phyloP scores from a whole-genome alignment of 2,329 filamentous ascomycete species.

The Torrubiella hemipterigena region DNA sequence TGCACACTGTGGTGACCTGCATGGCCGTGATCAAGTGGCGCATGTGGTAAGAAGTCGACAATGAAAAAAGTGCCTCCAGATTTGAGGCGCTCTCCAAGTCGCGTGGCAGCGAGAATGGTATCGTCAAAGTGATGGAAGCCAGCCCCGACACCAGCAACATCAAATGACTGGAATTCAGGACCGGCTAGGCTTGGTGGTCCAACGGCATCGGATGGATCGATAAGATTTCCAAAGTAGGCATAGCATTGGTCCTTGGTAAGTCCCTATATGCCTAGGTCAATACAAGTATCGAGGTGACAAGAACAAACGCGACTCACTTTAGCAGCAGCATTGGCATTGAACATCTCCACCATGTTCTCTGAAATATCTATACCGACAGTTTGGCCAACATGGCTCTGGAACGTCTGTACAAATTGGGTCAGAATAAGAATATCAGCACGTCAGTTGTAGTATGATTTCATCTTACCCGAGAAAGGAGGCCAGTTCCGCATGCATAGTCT shows the following conservation, averaged over 20 bases:
- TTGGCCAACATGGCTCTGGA: constrained; percentile 27
- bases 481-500: constrained; percentile 69
- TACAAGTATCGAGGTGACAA: not conserved
- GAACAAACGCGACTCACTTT: constrained; percentile 25
- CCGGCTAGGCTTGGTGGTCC: no score
- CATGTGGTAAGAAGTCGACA: constrained; percentile 53
- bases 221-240: constrained; percentile 46
- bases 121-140: constrained; percentile 60
- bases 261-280: constrained; percentile 22
- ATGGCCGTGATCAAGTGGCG: constrained; percentile 12
- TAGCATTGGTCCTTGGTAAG: constrained; percentile 38
- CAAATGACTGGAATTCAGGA: constrained; percentile 55
- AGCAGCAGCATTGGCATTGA: constrained; percentile 47
- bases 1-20: constrained; percentile 38
- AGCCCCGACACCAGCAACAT: constrained; percentile 50
- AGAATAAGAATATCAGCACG: no score
- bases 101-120: constrained; percentile 43
- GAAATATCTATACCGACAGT: constrained; percentile 60
- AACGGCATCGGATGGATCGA: no score
- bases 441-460: not conserved
- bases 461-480: constrained; percentile 51
- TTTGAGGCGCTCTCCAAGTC: constrained; percentile 48
- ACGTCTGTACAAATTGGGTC: no score
- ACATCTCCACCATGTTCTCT: constrained; percentile 55
- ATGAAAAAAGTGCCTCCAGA: constrained; percentile 57